Percentiles rank a stretch among this genome's conserved stretches.
Evolutionary conservation across 2,329 filamentous ascomycete species (phyloP).

Genomic region (Botryotinia globosa): DNA sequence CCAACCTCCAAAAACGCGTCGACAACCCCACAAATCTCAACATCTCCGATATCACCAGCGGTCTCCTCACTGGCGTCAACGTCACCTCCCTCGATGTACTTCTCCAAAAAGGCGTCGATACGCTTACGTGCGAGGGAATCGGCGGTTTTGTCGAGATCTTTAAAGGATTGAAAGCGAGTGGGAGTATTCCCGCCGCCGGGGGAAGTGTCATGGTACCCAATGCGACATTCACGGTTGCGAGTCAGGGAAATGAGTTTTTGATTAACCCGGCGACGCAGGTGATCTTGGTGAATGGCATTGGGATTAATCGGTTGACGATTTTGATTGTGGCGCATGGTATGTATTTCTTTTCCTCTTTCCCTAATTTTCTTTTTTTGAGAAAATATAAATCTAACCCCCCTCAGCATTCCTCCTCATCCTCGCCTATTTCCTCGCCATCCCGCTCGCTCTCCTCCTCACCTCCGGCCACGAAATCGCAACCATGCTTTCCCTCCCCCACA

Average conservation of each 20-base stretch:
- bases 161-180: not conserved
- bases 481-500: not conserved
- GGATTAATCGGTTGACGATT: not conserved
- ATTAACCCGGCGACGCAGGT: not conserved
- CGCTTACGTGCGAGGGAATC: not conserved
- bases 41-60: not conserved
- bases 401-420: slow-evolving; percentile 3
- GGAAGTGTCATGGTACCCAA: not conserved
- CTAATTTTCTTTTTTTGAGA: not conserved
- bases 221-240: not conserved
- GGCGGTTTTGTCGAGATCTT: slow-evolving; percentile 1
- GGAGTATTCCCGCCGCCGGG: not conserved
- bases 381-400: not conserved
- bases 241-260: not conserved
- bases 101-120: slow-evolving; percentile 1
- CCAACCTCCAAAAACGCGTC: not conserved
- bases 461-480: slow-evolving; percentile 17
- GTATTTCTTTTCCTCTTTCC: not conserved
- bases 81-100: slow-evolving; percentile 1
- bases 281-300: not conserved
- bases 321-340: slow-evolving; percentile 17
- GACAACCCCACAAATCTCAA: not conserved
- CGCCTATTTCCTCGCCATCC: slow-evolving; percentile 13
- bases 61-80: slow-evolving; percentile 2
- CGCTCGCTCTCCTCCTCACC: slow-evolving; percentile 1